Conservation (phyloP, 139 green algal genomes). For the Zygnema circumcarinatum region DNA sequence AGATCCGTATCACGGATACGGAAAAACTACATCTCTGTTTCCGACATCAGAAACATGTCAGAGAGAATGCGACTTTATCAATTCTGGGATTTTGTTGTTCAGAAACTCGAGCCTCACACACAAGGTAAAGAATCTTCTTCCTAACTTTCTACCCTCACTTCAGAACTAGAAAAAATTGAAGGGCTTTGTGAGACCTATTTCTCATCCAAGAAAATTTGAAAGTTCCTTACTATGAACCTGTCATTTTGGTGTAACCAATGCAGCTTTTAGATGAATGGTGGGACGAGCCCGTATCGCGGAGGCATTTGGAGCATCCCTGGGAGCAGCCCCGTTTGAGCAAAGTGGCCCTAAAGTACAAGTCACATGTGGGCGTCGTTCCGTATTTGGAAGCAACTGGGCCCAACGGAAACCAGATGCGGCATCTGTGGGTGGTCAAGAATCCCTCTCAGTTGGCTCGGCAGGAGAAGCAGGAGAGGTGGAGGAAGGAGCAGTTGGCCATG, state of each 20-base stretch:
- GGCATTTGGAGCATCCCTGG: neutral
- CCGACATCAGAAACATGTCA: constrained; percentile 4
- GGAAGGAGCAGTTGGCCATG: neutral
- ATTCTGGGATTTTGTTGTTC: constrained; percentile 4
- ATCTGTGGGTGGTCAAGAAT: constrained; percentile 16
- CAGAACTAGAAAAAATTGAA: too few relatives aligned
- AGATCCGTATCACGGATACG: neutral
- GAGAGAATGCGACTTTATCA: constrained; percentile 25
- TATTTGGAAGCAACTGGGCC: constrained; percentile 30
- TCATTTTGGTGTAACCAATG: neutral
- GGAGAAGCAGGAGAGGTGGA: neutral
- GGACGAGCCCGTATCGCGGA: neutral
- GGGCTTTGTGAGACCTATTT: too few relatives aligned
- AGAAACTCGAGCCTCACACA: neutral
- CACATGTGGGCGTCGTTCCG: constrained; percentile 15
- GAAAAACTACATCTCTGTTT: neutral
- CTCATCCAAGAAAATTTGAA: too few relatives aligned
- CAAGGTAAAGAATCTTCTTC: neutral
- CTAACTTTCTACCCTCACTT: neutral
- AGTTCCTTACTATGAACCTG: constrained; percentile 4
- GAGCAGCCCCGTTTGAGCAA: constrained; percentile 11
- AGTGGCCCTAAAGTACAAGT: neutral
- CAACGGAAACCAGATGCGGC: neutral
- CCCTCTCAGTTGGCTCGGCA: neutral
- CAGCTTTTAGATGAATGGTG: neutral